Conservation (phyloP, 306 rosid genomes). For the Ziziphus jujuba region DNA sequence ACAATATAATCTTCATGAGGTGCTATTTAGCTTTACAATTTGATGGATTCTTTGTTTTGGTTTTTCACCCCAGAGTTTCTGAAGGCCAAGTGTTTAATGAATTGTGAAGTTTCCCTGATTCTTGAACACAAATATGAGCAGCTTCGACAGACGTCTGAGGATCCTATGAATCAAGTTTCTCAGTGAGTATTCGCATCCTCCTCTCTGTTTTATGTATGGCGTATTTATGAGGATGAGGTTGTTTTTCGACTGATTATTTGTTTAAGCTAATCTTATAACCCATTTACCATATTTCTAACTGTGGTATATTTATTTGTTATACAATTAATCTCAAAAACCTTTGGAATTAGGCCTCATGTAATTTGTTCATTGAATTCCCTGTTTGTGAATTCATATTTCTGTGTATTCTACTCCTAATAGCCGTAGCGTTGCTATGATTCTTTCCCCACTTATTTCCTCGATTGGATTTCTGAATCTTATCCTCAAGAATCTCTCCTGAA, state of each 20-base stretch:
- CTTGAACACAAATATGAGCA: constrained; percentile 96
- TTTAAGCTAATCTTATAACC: no score
- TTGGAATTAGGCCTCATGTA: no score
- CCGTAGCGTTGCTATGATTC: no score
- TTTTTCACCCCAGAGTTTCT: constrained; percentile 59
- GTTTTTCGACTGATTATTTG: not conserved
- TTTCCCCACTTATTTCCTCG: no score
- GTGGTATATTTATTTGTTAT: no score
- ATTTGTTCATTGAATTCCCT: no score
- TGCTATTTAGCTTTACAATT: not conserved
- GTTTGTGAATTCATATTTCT: no score
- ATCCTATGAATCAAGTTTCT: constrained; percentile 85
- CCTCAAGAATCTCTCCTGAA: no score
- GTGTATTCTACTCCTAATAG: no score
- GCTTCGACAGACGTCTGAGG: constrained; percentile 92
- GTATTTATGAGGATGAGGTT: not conserved
- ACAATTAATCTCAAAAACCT: no score
- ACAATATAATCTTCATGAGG: not conserved
- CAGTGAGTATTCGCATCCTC: constrained; percentile 52
- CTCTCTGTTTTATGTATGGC: not conserved
- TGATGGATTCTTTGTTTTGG: constrained; percentile 5
- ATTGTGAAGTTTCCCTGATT: constrained; percentile 92
- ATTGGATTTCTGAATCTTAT: no score
- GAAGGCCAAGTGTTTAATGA: constrained; percentile 96
- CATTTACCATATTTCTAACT: no score